Percentiles rank a stretch among this genome's conserved stretches.
These are phyloP conservation scores for Cyberlindnera mississippiensis DNA, from an alignment of 805 yeast species.

Conservation along the genomic window DNA sequence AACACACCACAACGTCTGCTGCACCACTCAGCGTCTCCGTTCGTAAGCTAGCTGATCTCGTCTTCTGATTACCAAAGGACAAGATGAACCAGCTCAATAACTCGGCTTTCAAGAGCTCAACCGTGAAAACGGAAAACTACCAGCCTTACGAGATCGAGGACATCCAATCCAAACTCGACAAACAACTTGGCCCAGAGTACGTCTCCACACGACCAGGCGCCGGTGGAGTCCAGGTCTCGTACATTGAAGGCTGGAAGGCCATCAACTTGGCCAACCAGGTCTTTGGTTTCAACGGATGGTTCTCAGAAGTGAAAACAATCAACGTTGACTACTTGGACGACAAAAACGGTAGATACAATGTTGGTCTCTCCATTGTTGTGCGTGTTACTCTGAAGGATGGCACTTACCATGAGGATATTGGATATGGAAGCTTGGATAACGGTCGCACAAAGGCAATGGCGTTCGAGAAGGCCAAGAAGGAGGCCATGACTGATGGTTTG, in stretches of 20 bases:
- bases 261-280: slow-evolving; percentile 75
- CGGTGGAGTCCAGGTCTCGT: slow-evolving; percentile 64
- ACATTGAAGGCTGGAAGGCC: slow-evolving; percentile 83
- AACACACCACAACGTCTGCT: too few species aligned
- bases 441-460: slow-evolving; percentile 70
- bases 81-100: slow-evolving; percentile 14
- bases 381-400: slow-evolving; percentile 74
- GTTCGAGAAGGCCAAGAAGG: slow-evolving; percentile 79
- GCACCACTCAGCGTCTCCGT: too few species aligned
- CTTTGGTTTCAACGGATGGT: slow-evolving; percentile 84
- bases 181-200: slow-evolving; percentile 69
- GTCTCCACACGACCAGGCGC: slow-evolving; percentile 74
- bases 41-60: too few species aligned
- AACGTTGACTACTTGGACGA: slow-evolving; percentile 72
- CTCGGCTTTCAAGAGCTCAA: slow-evolving; percentile 6
- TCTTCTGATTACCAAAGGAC: neutral
- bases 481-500: slow-evolving; percentile 79
- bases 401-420: slow-evolving; percentile 76
- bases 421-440: slow-evolving; percentile 80
- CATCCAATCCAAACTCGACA: slow-evolving; percentile 37
- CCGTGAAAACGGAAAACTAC: slow-evolving; percentile 21
- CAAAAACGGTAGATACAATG: slow-evolving; percentile 49
- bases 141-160: slow-evolving; percentile 21
- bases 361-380: slow-evolving; percentile 72
- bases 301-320: slow-evolving; percentile 60